A percentile compares a stretch with the other conserved stretches of the same genome.
Conservation (phyloP, 768 basidiomycete genomes). For the Boletellus emodensis region DNA sequence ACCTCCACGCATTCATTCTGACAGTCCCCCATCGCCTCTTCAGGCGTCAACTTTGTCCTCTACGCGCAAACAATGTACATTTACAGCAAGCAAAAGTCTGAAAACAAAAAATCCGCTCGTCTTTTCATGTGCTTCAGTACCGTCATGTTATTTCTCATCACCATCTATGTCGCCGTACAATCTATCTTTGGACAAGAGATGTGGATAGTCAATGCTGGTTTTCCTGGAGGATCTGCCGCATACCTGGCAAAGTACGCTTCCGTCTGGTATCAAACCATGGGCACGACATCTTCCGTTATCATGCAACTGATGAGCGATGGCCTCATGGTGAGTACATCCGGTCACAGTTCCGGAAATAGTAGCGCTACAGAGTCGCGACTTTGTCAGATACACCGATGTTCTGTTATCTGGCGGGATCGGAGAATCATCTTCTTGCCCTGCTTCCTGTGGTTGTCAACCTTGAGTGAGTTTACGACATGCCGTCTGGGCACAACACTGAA, state of each 20-base stretch:
- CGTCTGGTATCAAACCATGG: conserved; percentile 25
- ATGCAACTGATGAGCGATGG: conserved; percentile 31
- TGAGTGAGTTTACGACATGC: not conserved
- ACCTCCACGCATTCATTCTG: not conserved
- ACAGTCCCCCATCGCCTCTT: not conserved
- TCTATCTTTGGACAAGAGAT: conserved; percentile 25
- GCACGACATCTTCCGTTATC: conserved; percentile 23
- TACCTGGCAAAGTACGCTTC: conserved; percentile 25
- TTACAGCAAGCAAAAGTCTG: not conserved
- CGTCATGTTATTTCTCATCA: conserved; percentile 21
- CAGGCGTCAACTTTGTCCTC: conserved; percentile 14
- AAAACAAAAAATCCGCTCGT: not conserved
- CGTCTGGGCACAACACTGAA: not conserved
- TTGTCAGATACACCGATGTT: conserved; percentile 34
- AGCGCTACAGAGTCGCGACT: too few species aligned
- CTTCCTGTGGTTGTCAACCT: conserved; percentile 8
- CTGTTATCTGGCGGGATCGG: conserved; percentile 27
- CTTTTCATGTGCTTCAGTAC: conserved; percentile 15
- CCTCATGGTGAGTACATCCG: conserved; percentile 27
- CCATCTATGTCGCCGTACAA: conserved; percentile 20
- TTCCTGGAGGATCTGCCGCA: conserved; percentile 31
- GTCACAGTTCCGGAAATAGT: not conserved
- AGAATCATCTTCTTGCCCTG: conserved; percentile 8
- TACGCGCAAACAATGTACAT: conserved; percentile 10
- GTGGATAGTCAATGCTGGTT: conserved; percentile 32